Percentiles rank a stretch among this genome's conserved stretches.
phyloP scores from a whole-genome alignment of 1,284 basidiomycete species.

The Mrakiaceae sp. region DNA sequence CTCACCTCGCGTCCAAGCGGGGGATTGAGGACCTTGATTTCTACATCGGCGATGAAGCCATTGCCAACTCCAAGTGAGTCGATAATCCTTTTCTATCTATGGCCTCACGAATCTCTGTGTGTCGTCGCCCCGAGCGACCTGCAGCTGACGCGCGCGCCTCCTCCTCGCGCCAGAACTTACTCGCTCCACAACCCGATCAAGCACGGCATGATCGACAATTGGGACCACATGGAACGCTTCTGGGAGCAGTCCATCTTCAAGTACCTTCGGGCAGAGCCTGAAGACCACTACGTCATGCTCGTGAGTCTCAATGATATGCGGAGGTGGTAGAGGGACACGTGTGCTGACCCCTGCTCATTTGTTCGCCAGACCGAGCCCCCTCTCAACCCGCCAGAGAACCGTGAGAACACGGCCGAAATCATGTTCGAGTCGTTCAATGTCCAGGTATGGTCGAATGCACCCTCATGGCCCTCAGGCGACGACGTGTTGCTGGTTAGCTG shows the following conservation, averaged over 20 bases:
- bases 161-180: slow-evolving; percentile 53
- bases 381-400: slow-evolving; percentile 95
- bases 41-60: slow-evolving; percentile 96
- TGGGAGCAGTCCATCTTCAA: slow-evolving; percentile 99
- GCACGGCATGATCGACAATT: slow-evolving; percentile 98
- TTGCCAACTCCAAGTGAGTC: slow-evolving; percentile 70
- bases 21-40: slow-evolving; percentile 99
- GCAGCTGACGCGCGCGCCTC: neutral
- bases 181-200: slow-evolving; percentile 93
- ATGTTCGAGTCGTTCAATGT: slow-evolving; percentile 99
- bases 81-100: neutral
- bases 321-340: no score
- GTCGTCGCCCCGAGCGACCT: neutral
- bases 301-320: slow-evolving; percentile 42
- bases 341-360: neutral
- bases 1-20: slow-evolving; percentile 87
- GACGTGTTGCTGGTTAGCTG: slow-evolving; percentile 23
- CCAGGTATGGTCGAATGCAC: slow-evolving; percentile 41
- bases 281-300: slow-evolving; percentile 96
- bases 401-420: slow-evolving; percentile 98
- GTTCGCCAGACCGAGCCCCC: slow-evolving; percentile 81
- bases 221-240: slow-evolving; percentile 99
- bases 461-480: slow-evolving; percentile 12
- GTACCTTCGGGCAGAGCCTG: slow-evolving; percentile 94
- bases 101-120: neutral